Percentiles rank a stretch among this genome's conserved stretches.
phyloP scores from a whole-genome alignment of 202 grass and related monocot genomes.

The Panicum virgatum region DNA sequence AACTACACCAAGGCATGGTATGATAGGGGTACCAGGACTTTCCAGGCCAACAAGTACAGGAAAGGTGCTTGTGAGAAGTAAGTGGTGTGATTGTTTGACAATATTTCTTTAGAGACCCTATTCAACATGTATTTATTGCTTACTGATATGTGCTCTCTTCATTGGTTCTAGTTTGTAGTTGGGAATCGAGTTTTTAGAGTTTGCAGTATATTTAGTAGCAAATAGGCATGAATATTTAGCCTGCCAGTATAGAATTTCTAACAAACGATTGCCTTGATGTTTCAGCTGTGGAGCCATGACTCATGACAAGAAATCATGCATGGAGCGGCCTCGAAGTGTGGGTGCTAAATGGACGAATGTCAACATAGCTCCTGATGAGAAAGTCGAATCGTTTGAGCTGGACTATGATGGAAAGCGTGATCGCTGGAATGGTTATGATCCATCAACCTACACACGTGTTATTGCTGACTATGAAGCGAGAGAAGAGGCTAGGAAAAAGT shows the following conservation, averaged over 20 bases:
- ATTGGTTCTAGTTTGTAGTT: neutral
- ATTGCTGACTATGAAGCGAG: constrained; percentile 81
- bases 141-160: neutral
- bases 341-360: constrained; percentile 80
- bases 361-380: constrained; percentile 89
- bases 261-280: constrained; percentile 16
- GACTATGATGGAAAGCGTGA: constrained; percentile 99
- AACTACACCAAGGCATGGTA: constrained; percentile 97
- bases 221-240: neutral
- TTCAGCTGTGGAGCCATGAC: constrained; percentile 93
- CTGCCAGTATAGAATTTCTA: neutral
- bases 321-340: constrained; percentile 75
- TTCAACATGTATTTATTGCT: neutral
- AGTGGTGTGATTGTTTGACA: constrained; percentile 32
- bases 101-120: neutral
- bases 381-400: constrained; percentile 89
- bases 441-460: constrained; percentile 81
- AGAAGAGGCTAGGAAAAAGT: constrained; percentile 93
- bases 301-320: constrained; percentile 86
- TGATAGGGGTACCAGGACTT: constrained; percentile 72
- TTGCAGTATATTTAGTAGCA: neutral
- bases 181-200: neutral
- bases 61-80: constrained; percentile 94
- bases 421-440: constrained; percentile 91
- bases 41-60: constrained; percentile 75